Base-by-base conservation (phyloP, 2,329 filamentous ascomycete genomes). In the Coniochaeta sp. region DNA sequence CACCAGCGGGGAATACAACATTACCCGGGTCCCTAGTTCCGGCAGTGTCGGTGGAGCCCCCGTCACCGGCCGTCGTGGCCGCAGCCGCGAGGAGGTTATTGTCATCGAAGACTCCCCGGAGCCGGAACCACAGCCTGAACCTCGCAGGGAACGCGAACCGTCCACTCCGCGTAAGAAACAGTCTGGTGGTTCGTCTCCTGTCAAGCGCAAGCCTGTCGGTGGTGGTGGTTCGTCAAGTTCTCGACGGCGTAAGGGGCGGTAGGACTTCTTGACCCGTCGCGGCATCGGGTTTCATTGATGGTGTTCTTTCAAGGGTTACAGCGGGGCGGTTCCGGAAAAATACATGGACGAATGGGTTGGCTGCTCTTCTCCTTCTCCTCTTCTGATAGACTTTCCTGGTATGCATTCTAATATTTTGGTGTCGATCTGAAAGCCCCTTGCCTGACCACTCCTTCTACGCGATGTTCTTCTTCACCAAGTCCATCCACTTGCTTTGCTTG, bases 151-250 rank as follows among this genome's bases (percentile, higher is more conserved):
- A 57, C 48, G 70, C 53, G 67, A 66, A 46, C 60, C 60, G 38
- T 57, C 63, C 14, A 58, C 61, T 22, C 58, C 62, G 51, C 67
- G 59, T 56, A 76, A 73, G 65, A 73, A 70, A 56, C 62, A 68
- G 53, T 65, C 69, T 42, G 38, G 38, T 18, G 55, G 62, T 57
- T 51, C 55, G 53, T 67, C 71, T 35, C 65, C 70, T 16, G 56
- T 62, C 16, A 75, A 74, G 60, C 65, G 68, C 56, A 75, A 72
- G 52, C 57, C 64, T 6, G 62, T 63, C 26, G 61, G 58, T 12
- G 49, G 55, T 20, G 60, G 59, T 13, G 60, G 60, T 30, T 27
- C 42, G n/a, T n/a, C n/a, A n/a, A n/a, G n/a, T 18, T 38, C 33
- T 18, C 22, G 20, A n/a, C 28, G 45, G 45, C 45, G 45, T 1